Base-by-base conservation (phyloP, 805 yeast species). In the Sungouiozyma intestinalis region DNA sequence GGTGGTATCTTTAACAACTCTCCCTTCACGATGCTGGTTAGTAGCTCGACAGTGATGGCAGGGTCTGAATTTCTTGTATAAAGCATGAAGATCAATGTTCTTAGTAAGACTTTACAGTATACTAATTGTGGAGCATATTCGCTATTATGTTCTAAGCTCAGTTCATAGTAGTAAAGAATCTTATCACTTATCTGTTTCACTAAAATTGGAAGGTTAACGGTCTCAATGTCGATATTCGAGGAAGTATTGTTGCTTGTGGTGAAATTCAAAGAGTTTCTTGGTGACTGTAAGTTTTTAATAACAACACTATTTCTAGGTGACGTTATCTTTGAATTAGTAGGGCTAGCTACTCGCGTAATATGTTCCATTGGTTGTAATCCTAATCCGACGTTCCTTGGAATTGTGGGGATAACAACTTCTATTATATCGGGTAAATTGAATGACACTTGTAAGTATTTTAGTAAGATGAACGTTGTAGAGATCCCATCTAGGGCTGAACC, bases 401-500 rank as follows among this genome's bases (percentile, higher is more conserved):
- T 24, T 11, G 29, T 7, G 16, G 49, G 67, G 68, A 51, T 72
- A 42, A 29, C 63, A 52, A 21, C 62, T 47, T 33, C 57, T 42
- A 42, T 69, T 38, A 45, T 66, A 29, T 43, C 56, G 31, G 53
- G 68, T 41, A 50, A 52, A 34, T 53, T 60, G 35, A 54, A 60
- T 4, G 63, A 41, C 1, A 45, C 55, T 51, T 38, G 68, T 62
- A 81, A 58, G 50, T 68, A 77, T 11, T 80, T 69, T 39, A 85
- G 65, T 41, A 87, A 59, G 4, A 81, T 58, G 34, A 81, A 58
- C 45, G 84, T 74, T 1, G 85, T 76, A 0, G 81, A 82, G 9
- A 87, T 64, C 0, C 88, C 85, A 51, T 87, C 96, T n/a, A 90
- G 57, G 0, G 95, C 77, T 21, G 90, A 80, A 0, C 81, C 97